Base-by-base conservation (phyloP, 2,329 filamentous ascomycete genomes). In the Aspergillus sp. region DNA sequence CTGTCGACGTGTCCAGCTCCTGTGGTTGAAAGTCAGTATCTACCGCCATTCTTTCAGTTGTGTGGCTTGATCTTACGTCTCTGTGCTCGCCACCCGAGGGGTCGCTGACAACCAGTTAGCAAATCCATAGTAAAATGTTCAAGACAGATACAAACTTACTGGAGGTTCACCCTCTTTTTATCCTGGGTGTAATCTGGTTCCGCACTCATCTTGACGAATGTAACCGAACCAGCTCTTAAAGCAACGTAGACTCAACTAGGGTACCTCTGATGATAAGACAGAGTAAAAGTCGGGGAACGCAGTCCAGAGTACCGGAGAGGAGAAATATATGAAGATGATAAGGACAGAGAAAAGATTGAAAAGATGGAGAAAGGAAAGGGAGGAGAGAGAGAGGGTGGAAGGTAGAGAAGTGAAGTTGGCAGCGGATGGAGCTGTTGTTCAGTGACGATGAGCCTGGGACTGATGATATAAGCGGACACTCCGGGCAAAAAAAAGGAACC, bases 1-100 rank as follows among this genome's bases (percentile, higher is more conserved):
- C 93, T 41, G 93, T 98, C 45, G 93, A 82, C 52, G 85, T 88
- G 67, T 95, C 93, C 69, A 96, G 87, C 62, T 88, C 83, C 83
- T 94, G 36, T 39, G 32, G 40, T 54, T 48, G 40, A n/a, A 42
- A 38, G 49, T 62, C 45, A 60, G 55, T 45, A 46, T 51, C 40
- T 30, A 50, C 38, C 35, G 19, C 49, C 65, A 70, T 41, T 26
- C 33, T 28, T 6, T n/a, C 7, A 29, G 19, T 5, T 5, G 32
- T n/a, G 28, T 44, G 32, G 26, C 7, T 26, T 52, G 7, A 26
- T 9, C 6, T 6, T 78, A 94, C 88, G 57, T 87, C 79, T 76
- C 86, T 93, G 73, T 82, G 80, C 68, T 94, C 88, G 54, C 86
- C 84, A 68, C 90, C 90, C 51, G 90, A 95, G 67, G 86, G 77